Evolutionary conservation across 2,329 filamentous ascomycete genomes (phyloP), one percentile per base, ranked within the genome.

Genomic region (Aspergillus pseudoviridinutans): DNA sequence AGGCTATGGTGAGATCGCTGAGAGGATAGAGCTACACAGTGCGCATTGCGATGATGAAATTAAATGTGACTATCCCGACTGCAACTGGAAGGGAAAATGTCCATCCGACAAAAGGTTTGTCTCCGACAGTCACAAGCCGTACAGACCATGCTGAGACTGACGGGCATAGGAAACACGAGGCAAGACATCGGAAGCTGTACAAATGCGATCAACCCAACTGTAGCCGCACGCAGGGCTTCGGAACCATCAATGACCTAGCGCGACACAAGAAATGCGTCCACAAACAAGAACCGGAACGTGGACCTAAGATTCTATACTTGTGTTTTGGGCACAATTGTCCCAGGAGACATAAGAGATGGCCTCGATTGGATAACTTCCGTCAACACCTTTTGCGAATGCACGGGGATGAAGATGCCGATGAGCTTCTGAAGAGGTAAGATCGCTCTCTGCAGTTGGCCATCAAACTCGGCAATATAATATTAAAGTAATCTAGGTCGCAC

Each of bases 291-390:
- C 76, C 73, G 58, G 70, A 66, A 27, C 75, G 77, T 1, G 79
- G 80, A 8, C 76, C 75, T 0, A 78, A 76, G 49, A 81, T 81
- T 58, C 78, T 78, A 42, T 90, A 82, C 62, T 81, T 79, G 56
- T 94, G 90, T 68, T 80, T 79, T 52, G 76, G 83, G 5, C 73
- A 74, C 6, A 66, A 76, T 24, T 91, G 88, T 66, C 78, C 76
- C 25, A 82, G 78, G 25, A 86, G 79, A 60, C 77, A 77, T 1
- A 96, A 95, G 70, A 76, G 81, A 38, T 96, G 90, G 90, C 88
- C 89, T 0, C 84, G 92, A 24, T 79, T 87, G 52, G 92, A 97
- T 72, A 97, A 97, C 68, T 96, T 96, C 71, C 87, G 87, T 59
- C 85, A 88, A 38, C 92, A 97, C 69, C 80, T 96, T 49, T 79